phyloP scores from a whole-genome alignment of 2,329 filamentous ascomycete species.

The Cercospora beticola region DNA sequence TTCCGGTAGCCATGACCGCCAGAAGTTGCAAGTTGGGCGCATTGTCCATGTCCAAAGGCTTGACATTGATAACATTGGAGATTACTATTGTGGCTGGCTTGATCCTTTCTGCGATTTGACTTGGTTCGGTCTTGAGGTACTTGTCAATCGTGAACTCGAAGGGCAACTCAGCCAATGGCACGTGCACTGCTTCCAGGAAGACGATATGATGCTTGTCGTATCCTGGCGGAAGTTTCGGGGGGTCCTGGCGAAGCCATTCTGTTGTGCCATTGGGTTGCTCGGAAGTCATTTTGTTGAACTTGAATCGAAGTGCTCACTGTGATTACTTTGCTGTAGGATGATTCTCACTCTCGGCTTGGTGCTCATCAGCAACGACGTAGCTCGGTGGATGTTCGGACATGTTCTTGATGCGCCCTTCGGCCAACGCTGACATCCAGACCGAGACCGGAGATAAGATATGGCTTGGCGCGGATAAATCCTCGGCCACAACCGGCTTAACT shows the following conservation, averaged over 20 bases:
- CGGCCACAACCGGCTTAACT: neutral
- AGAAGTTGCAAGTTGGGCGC: constrained; percentile 25
- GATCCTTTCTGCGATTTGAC: constrained; percentile 26
- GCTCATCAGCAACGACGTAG: neutral
- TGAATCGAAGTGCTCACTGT: neutral
- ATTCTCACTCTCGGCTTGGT: neutral
- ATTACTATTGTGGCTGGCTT: constrained; percentile 27
- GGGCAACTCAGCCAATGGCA: constrained; percentile 20
- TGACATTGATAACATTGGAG: constrained; percentile 24
- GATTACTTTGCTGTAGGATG: neutral
- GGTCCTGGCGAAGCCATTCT: constrained; percentile 19
- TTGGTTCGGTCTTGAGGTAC: constrained; percentile 33
- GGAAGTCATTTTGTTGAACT: neutral
- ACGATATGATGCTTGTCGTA: constrained; percentile 28
- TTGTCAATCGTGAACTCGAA: constrained; percentile 25
- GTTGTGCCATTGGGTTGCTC: neutral
- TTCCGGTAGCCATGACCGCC: constrained; percentile 25
- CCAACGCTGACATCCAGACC: neutral
- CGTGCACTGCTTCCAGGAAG: constrained; percentile 24
- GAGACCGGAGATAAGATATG: neutral
- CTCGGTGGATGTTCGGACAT: neutral
- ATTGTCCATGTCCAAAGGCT: constrained; percentile 25
- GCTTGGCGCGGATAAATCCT: neutral
- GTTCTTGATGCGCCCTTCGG: neutral
- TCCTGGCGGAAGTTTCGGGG: constrained; percentile 20